Evolutionary conservation across 2,329 filamentous ascomycete genomes (phyloP), one percentile per base, ranked within the genome.

Genomic region (Emericellopsis cladophorae): DNA sequence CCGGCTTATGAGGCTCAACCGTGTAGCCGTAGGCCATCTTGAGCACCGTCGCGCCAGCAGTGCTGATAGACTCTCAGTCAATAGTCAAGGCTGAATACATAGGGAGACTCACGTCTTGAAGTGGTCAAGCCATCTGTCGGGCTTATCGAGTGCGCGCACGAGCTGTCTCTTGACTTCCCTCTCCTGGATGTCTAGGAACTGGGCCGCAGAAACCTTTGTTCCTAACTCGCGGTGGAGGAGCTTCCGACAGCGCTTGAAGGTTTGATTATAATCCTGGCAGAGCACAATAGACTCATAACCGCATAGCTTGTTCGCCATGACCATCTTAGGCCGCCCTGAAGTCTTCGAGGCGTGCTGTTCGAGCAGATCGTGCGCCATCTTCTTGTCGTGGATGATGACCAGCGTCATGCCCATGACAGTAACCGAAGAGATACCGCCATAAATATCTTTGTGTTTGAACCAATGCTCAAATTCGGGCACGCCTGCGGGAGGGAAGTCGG

Each of bases 351-450:
- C 26, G 7, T 29, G 26, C 12, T 29, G 51, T 36, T 44, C 57
- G 15, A 67, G 46, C 3, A 67, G 50, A 4, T 65, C 58, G 10
- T 48, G 31, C 1, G 59, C 58, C 7, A 58, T 45, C 11, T 57
- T 43, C 40, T 52, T 48, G 41, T 65, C 63, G 42, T 67, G 56
- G 1, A 69, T 40, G n/a, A 69, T 48, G 24, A 70, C 46, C 10
- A 66, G 48, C 1, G 62, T 62, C 44, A 55, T 52, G 47, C 61
- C 49, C 18, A 50, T 5, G 2, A 47, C 41, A 4, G 43, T 49
- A 3, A 53, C 29, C 2, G 49, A 51, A 38, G 57, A 54, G 15
- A 56, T 45, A 7, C 14, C 18, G 24, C 56, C 56, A 38, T 59
- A 59, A 8, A 44, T 21, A 3, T 63, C 53, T 31, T 61, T 62